A percentile compares a stretch with the other conserved stretches of the same genome.
Conservation (phyloP, 2,329 filamentous ascomycete genomes). For the Harringtonia lauricola region DNA sequence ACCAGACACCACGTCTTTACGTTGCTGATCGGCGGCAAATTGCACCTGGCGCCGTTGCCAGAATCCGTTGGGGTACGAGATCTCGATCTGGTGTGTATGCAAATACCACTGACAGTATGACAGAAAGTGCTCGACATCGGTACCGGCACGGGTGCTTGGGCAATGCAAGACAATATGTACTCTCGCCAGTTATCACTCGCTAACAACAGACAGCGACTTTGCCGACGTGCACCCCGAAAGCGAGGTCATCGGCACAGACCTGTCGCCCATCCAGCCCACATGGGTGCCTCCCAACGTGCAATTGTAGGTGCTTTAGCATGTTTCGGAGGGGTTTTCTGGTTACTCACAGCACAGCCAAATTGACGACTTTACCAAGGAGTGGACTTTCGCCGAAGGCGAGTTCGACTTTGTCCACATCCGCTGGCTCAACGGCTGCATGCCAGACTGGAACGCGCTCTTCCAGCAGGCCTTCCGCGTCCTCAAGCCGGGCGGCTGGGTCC, state of each 20-base stretch:
- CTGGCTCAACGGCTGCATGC: conserved; percentile 39
- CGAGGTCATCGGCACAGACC: conserved; percentile 39
- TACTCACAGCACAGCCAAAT: conserved; percentile 34
- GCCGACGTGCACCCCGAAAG: conserved; percentile 30
- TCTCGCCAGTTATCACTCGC: too few species aligned
- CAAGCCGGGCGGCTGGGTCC: conserved; percentile 36
- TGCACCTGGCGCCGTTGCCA: conserved; percentile 15
- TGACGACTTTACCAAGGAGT: conserved; percentile 45
- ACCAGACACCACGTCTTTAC: conserved; percentile 17
- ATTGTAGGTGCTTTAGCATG: conserved; percentile 19
- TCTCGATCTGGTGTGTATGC: too few species aligned
- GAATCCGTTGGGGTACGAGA: conserved; percentile 5
- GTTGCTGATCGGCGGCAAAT: conserved; percentile 13
- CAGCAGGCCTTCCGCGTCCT: conserved; percentile 34
- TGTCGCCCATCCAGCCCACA: conserved; percentile 45
- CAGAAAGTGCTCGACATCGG: conserved; percentile 26
- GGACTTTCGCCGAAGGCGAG: conserved; percentile 30
- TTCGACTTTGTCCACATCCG: conserved; percentile 47
- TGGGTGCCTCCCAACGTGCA: conserved; percentile 43
- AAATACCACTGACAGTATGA: too few species aligned
- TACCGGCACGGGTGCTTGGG: conserved; percentile 41
- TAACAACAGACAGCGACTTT: conserved; percentile 43
- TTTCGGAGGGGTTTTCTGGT: too few species aligned
- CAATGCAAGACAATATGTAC: conserved; percentile 18
- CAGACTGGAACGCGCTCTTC: conserved; percentile 39